These are phyloP conservation scores for Tephrocybe sp. DNA, from an alignment of 768 basidiomycete genomes.

Conservation along the genomic window DNA sequence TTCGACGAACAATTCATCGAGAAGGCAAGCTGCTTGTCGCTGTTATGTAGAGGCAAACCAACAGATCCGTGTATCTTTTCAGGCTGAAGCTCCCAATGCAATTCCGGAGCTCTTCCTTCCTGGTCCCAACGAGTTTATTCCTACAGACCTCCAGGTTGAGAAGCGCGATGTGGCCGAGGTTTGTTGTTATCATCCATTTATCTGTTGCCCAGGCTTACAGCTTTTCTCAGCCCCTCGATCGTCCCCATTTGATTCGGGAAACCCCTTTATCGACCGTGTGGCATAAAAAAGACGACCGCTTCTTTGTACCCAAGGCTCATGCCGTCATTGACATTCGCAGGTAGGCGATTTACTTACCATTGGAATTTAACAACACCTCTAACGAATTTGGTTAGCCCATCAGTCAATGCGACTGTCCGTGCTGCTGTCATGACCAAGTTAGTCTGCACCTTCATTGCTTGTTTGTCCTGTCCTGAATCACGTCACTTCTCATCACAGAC, in stretches of 20 bases:
- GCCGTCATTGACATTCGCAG: constrained; percentile 75
- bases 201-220: constrained; percentile 7
- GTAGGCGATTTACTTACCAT: constrained; percentile 34
- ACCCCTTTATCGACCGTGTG: constrained; percentile 75
- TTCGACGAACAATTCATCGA: constrained; percentile 64
- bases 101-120: constrained; percentile 77
- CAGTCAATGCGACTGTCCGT: constrained; percentile 62
- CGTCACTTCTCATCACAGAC: constrained; percentile 33
- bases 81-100: constrained; percentile 68
- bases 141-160: constrained; percentile 80
- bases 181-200: neutral
- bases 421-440: constrained; percentile 74
- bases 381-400: constrained; percentile 39
- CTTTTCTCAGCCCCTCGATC: constrained; percentile 58
- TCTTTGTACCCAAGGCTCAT: constrained; percentile 92
- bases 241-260: constrained; percentile 77
- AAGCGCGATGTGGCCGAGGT: constrained; percentile 71
- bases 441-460: constrained; percentile 12
- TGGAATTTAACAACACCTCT: neutral
- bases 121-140: constrained; percentile 87
- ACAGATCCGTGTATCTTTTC: constrained; percentile 1
- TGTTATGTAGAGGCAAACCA: neutral
- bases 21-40: constrained; percentile 34
- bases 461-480: constrained; percentile 3
- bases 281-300: constrained; percentile 97